phyloP scores from a whole-genome alignment of 2,329 filamentous ascomycete genomes.

The Ophiosphaerella narmari region DNA sequence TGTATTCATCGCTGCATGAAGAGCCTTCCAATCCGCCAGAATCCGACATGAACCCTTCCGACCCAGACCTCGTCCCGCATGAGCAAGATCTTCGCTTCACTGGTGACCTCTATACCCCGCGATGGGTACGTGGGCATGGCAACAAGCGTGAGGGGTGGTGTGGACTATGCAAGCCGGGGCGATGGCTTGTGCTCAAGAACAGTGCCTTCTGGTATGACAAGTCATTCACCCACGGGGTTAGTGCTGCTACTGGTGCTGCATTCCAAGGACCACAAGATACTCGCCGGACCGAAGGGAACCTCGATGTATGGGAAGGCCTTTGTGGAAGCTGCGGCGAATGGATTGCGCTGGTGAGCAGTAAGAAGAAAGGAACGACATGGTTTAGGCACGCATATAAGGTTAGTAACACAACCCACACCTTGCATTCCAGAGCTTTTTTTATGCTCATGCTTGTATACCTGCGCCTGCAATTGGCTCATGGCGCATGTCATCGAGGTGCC shows the following conservation, averaged over 20 bases:
- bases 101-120: constrained; percentile 81
- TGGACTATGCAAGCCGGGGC: constrained; percentile 81
- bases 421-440: constrained; percentile 11
- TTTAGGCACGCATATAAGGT: constrained; percentile 90
- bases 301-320: constrained; percentile 80
- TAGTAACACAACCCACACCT: constrained; percentile 29
- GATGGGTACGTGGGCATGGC: constrained; percentile 82
- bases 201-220: constrained; percentile 94
- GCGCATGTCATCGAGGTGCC: constrained; percentile 2
- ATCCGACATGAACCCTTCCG: constrained; percentile 79
- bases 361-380: constrained; percentile 93
- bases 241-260: constrained; percentile 75
- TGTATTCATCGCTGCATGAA: constrained; percentile 75
- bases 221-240: constrained; percentile 86
- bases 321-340: constrained; percentile 80
- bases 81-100: constrained; percentile 77
- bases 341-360: constrained; percentile 80
- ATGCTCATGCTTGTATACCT: constrained; percentile 2
- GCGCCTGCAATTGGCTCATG: background rate
- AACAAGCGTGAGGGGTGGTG: constrained; percentile 92
- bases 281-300: constrained; percentile 76
- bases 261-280: constrained; percentile 79
- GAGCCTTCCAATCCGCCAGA: constrained; percentile 75
- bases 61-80: constrained; percentile 75
- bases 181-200: constrained; percentile 88